Percentiles rank a stretch among this genome's conserved stretches.
These are phyloP conservation scores for Saururus chinensis DNA, from an alignment of 164 flowering plant species.

Conservation along the genomic window DNA sequence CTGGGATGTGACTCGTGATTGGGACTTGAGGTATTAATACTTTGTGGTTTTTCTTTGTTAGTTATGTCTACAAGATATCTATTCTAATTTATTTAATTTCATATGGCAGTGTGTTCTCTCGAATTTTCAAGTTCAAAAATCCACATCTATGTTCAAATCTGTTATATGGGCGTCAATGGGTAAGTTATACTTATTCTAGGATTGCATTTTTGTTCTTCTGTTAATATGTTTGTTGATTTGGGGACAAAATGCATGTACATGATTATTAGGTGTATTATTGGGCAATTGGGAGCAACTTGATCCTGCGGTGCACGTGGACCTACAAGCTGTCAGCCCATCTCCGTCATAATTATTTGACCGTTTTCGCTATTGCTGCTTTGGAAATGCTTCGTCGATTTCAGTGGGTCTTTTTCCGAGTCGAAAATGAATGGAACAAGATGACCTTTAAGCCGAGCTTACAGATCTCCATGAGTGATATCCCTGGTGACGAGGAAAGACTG, in stretches of 20 bases:
- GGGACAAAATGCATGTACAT: not conserved
- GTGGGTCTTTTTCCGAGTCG: constrained; percentile 89
- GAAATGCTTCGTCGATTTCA: constrained; percentile 85
- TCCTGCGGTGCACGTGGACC: constrained; percentile 87
- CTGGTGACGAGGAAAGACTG: constrained; percentile 52
- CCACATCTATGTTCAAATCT: constrained; percentile 44
- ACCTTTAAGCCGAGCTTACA: constrained; percentile 45
- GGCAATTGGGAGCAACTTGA: constrained; percentile 81
- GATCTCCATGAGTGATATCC: constrained; percentile 25
- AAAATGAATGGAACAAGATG: constrained; percentile 82
- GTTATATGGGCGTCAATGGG: constrained; percentile 71
- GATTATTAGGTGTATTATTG: constrained; percentile 63
- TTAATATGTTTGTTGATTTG: not conserved
- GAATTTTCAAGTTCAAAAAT: constrained; percentile 77
- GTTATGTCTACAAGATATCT: not conserved
- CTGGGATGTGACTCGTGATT: constrained; percentile 91
- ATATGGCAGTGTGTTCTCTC: constrained; percentile 53
- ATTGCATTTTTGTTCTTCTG: not conserved
- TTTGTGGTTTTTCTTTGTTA: not conserved
- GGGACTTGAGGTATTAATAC: constrained; percentile 81
- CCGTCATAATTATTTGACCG: constrained; percentile 78
- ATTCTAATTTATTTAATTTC: not conserved
- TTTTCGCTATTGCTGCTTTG: constrained; percentile 60
- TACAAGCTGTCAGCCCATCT: constrained; percentile 95
- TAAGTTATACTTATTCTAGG: constrained; percentile 16